These are phyloP conservation scores for Colletotrichum incanum DNA, from an alignment of 2,329 filamentous ascomycete species.

Conservation along the genomic window DNA sequence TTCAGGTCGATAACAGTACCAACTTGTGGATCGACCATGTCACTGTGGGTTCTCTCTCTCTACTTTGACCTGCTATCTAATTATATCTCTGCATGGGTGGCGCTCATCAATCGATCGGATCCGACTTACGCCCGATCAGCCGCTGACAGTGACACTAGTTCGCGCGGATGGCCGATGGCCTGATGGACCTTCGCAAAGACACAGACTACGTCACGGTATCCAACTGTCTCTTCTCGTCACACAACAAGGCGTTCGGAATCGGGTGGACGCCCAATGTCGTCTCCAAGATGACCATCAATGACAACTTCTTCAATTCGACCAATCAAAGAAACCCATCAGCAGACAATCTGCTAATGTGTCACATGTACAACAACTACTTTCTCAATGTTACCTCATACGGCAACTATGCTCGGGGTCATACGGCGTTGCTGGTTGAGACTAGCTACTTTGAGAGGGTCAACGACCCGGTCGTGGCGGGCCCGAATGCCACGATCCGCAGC, in stretches of 20 bases:
- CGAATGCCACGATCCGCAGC: slow-evolving; percentile 21
- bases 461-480: slow-evolving; percentile 51
- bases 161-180: slow-evolving; percentile 68
- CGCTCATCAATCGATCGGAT: not conserved
- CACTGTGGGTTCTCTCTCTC: slow-evolving; percentile 50
- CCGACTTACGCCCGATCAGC: not conserved
- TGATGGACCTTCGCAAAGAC: slow-evolving; percentile 71
- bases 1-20: not conserved
- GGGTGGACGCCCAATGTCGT: slow-evolving; percentile 68
- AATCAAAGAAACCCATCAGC: slow-evolving; percentile 68
- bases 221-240: not conserved
- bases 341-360: slow-evolving; percentile 68
- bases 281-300: slow-evolving; percentile 69
- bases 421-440: slow-evolving; percentile 69
- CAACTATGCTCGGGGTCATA: slow-evolving; percentile 68
- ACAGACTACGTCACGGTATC: slow-evolving; percentile 66
- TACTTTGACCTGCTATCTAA: not conserved
- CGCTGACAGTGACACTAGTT: slow-evolving; percentile 54
- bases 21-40: slow-evolving; percentile 70
- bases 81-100: not conserved
- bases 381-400: slow-evolving; percentile 60
- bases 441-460: slow-evolving; percentile 62
- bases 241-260: slow-evolving; percentile 71
- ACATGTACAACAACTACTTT: slow-evolving; percentile 71
- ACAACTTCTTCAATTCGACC: slow-evolving; percentile 72